Conservation (phyloP, 331 rosid genomes). For the Erythrophleum ivorense region DNA sequence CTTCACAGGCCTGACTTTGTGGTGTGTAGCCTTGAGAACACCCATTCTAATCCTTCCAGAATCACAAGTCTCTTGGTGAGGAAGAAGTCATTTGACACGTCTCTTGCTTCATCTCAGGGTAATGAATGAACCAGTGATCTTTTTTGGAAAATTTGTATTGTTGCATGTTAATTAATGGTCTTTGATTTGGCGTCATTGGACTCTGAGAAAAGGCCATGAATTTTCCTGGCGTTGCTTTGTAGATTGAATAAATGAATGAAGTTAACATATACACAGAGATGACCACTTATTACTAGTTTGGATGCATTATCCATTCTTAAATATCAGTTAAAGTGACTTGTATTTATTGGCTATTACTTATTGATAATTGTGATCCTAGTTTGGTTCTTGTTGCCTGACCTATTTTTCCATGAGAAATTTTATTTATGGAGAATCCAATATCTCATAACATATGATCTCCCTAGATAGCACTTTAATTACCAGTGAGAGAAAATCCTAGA, state of each 20-base stretch:
- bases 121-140: conserved; percentile 40
- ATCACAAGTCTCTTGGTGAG: conserved; percentile 83
- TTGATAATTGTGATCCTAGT: too few relatives aligned
- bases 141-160: conserved; percentile 14
- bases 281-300: background rate
- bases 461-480: too few relatives aligned
- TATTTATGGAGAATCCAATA: too few relatives aligned
- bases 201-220: conserved; percentile 8
- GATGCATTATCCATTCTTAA: background rate
- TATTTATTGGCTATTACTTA: background rate
- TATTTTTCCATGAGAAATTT: background rate
- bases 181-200: conserved; percentile 32
- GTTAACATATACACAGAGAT: conserved; percentile 16
- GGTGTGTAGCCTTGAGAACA: conserved; percentile 69
- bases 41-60: conserved; percentile 68
- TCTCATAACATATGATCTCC: too few relatives aligned
- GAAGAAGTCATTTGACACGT: conserved; percentile 74
- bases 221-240: conserved; percentile 37
- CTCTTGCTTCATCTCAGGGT: conserved; percentile 53
- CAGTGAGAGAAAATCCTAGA: too few relatives aligned
- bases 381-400: background rate
- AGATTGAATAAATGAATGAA: conserved; percentile 38
- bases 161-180: conserved; percentile 12
- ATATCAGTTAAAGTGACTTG: background rate
- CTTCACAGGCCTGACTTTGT: conserved; percentile 85